These are phyloP conservation scores for Aspergillus campestris DNA, from an alignment of 495 filamentous ascomycete species.

Conservation along the genomic window DNA sequence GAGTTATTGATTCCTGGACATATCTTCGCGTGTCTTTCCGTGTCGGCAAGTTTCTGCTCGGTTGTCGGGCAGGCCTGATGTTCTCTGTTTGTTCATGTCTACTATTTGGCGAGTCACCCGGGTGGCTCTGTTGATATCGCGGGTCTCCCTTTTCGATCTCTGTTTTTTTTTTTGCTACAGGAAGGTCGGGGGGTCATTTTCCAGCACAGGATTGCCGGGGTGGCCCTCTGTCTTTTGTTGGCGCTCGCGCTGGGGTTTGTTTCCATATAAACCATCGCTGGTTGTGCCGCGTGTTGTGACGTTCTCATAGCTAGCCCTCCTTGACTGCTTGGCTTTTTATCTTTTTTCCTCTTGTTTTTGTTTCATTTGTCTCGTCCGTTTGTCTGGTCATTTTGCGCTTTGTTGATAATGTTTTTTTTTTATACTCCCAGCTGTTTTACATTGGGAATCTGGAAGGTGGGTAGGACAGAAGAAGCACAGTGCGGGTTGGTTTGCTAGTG, in stretches of 20 bases:
- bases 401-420: constrained; percentile 20
- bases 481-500: constrained; percentile 11
- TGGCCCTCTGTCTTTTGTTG: neutral
- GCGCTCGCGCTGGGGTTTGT: constrained; percentile 1
- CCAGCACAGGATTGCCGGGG: neutral
- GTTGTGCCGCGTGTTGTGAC: neutral
- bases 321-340: constrained; percentile 8
- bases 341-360: constrained; percentile 8
- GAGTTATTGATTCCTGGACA: constrained; percentile 5
- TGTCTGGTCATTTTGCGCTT: constrained; percentile 15
- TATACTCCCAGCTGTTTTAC: neutral
- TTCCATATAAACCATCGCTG: neutral
- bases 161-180: neutral
- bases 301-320: neutral
- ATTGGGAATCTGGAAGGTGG: constrained; percentile 10
- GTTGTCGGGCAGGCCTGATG: no score
- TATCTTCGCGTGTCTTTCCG: no score
- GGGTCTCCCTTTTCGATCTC: neutral
- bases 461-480: constrained; percentile 7
- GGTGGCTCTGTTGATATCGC: neutral
- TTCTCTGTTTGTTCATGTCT: neutral
- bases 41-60: no score
- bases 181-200: neutral
- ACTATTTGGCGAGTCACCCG: neutral
- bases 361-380: constrained; percentile 7